phyloP scores from a whole-genome alignment of 1,284 basidiomycete genomes.

The Anthracocystis panici-leucophaei region DNA sequence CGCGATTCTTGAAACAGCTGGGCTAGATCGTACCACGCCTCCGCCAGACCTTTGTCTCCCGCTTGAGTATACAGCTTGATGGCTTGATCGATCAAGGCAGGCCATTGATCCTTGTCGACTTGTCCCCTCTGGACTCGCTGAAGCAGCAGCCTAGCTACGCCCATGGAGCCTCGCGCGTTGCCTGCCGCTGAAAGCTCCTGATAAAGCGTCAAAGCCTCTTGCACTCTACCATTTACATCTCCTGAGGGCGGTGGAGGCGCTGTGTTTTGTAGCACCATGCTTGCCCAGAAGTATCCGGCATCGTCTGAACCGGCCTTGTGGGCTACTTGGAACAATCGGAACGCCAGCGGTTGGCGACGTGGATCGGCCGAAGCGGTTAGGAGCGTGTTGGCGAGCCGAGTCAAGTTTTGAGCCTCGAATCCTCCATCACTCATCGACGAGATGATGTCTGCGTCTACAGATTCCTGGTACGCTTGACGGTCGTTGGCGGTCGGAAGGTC shows the following conservation, averaged over 20 bases:
- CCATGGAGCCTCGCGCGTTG: slow-evolving; percentile 51
- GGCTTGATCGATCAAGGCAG: slow-evolving; percentile 31
- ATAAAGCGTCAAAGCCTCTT: slow-evolving; percentile 49
- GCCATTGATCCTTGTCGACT: slow-evolving; percentile 32
- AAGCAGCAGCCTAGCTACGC: slow-evolving; percentile 53
- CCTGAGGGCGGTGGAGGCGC: slow-evolving; percentile 35
- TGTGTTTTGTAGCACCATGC: slow-evolving; percentile 57
- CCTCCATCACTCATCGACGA: slow-evolving; percentile 8
- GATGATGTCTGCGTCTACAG: slow-evolving; percentile 34
- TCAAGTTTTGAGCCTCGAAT: slow-evolving; percentile 18
- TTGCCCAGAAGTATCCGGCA: slow-evolving; percentile 60
- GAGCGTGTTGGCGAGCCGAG: slow-evolving; percentile 34
- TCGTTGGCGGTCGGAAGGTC: slow-evolving; percentile 24
- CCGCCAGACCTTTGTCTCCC: slow-evolving; percentile 53
- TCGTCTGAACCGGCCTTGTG: slow-evolving; percentile 50
- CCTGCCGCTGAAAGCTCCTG: slow-evolving; percentile 51
- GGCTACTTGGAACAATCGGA: slow-evolving; percentile 41
- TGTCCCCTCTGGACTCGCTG: slow-evolving; percentile 36
- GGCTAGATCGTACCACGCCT: slow-evolving; percentile 63
- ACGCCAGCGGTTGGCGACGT: slow-evolving; percentile 47
- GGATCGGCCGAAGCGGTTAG: slow-evolving; percentile 40
- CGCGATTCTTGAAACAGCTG: slow-evolving; percentile 41
- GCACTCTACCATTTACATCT: slow-evolving; percentile 18
- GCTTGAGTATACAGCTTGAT: slow-evolving; percentile 53
- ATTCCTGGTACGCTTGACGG: slow-evolving; percentile 30